Percentiles rank a stretch among this genome's conserved stretches.
These are phyloP conservation scores for Zangia roseola DNA, from an alignment of 768 basidiomycete genomes.

Conservation along the genomic window DNA sequence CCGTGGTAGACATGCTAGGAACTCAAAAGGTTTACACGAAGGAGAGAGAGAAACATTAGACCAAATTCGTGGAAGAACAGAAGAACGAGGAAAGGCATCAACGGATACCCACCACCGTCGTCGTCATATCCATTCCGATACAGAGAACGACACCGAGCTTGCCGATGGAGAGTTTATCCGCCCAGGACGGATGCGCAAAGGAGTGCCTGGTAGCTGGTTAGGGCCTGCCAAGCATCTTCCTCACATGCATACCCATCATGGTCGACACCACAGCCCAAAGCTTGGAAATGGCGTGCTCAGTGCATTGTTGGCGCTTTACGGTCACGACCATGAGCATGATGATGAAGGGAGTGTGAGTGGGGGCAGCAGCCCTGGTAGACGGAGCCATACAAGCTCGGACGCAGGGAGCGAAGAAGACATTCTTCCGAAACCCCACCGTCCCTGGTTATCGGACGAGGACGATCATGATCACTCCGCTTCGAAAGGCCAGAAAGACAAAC, in stretches of 20 bases:
- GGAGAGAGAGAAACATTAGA: background rate
- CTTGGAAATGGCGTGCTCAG: slow-evolving; percentile 59
- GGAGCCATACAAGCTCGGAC: slow-evolving; percentile 23
- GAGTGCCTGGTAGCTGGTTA: slow-evolving; percentile 20
- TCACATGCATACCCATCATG: background rate
- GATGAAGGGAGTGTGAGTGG: slow-evolving; percentile 28
- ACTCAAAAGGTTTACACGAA: background rate
- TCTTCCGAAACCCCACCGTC: slow-evolving; percentile 17
- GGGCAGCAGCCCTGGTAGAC: slow-evolving; percentile 16
- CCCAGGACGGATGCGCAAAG: slow-evolving; percentile 15
- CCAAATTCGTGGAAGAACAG: background rate
- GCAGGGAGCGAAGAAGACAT: slow-evolving; percentile 17
- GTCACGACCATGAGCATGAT: slow-evolving; percentile 26
- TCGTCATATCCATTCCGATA: slow-evolving; percentile 7
- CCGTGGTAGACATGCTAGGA: background rate
- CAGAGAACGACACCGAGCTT: slow-evolving; percentile 8
- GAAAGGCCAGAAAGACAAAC: slow-evolving; percentile 2
- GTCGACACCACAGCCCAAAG: slow-evolving; percentile 8
- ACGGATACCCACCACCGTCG: background rate
- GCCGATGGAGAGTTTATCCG: background rate
- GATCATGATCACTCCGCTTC: slow-evolving; percentile 1
- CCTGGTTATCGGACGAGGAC: slow-evolving; percentile 19
- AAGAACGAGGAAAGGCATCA: slow-evolving; percentile 12
- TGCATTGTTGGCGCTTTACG: slow-evolving; percentile 64
- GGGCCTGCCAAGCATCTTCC: slow-evolving; percentile 1